Percentiles rank a stretch among this genome's conserved stretches.
Conservation (phyloP, 129 eudicot species). For the Helianthus annuus region HanXRQr2.0-SUNRISE NC_035445.2:156629393-156629892, state of each 20-base stretch:
- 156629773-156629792: slow-evolving; percentile 9
- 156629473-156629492: neutral
- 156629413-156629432: neutral
- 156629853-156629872: neutral
- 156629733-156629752: neutral
- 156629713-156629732: neutral
- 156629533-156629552: neutral
- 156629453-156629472: neutral
- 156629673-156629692: neutral
- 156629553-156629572: slow-evolving; percentile 3
- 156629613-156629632: neutral
- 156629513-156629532: neutral
- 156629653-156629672: neutral
- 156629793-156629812: neutral
- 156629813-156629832: neutral
- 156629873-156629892: slow-evolving; percentile 6
- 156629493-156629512: neutral
- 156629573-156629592: neutral
- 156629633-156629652: neutral
- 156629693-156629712: neutral
- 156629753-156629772: neutral
- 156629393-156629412: neutral
- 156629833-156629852: neutral
- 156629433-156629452: too few relatives aligned
- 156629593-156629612: slow-evolving; percentile 5